Conservation (phyloP, 139 green algal species). For the Tetraselmis chui region DNA sequence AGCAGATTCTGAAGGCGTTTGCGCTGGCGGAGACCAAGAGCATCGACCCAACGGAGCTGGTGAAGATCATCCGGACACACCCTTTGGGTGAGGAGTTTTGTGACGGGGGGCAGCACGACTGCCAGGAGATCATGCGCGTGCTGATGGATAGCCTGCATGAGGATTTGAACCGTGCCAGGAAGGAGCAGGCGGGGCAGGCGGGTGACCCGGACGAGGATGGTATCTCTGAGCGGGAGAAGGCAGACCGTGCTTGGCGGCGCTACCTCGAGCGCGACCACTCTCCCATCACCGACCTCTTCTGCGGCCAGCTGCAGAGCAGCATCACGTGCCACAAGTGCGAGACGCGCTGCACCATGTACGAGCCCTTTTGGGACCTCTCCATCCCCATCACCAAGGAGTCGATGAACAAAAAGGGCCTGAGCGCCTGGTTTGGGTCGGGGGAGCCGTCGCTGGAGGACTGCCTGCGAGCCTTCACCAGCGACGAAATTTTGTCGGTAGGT, state of each 20-base stretch:
- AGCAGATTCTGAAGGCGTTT: not conserved
- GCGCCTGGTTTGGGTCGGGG: slow-evolving; percentile 20
- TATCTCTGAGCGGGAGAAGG: slow-evolving; percentile 25
- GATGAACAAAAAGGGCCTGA: slow-evolving; percentile 14
- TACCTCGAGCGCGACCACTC: slow-evolving; percentile 20
- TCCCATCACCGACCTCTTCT: slow-evolving; percentile 42
- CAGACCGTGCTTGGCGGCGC: slow-evolving; percentile 30
- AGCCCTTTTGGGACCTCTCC: slow-evolving; percentile 50
- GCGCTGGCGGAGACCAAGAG: not conserved
- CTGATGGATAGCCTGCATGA: slow-evolving; percentile 49
- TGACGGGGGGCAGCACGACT: slow-evolving; percentile 50
- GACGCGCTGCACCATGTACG: slow-evolving; percentile 40
- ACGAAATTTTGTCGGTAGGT: slow-evolving; percentile 36
- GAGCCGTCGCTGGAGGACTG: slow-evolving; percentile 40
- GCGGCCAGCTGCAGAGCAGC: slow-evolving; percentile 44
- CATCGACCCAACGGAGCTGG: not conserved
- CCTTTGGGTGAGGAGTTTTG: slow-evolving; percentile 35
- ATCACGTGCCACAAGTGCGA: slow-evolving; percentile 46
- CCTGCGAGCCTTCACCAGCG: slow-evolving; percentile 38
- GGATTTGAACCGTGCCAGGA: slow-evolving; percentile 26
- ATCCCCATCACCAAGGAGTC: slow-evolving; percentile 36
- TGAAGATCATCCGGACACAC: not conserved
- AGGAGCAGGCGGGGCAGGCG: not conserved
- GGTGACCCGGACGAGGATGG: slow-evolving; percentile 7
- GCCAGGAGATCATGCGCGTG: slow-evolving; percentile 43